Base-by-base conservation (phyloP, 768 basidiomycete genomes). In the Collybia sordida region DNA sequence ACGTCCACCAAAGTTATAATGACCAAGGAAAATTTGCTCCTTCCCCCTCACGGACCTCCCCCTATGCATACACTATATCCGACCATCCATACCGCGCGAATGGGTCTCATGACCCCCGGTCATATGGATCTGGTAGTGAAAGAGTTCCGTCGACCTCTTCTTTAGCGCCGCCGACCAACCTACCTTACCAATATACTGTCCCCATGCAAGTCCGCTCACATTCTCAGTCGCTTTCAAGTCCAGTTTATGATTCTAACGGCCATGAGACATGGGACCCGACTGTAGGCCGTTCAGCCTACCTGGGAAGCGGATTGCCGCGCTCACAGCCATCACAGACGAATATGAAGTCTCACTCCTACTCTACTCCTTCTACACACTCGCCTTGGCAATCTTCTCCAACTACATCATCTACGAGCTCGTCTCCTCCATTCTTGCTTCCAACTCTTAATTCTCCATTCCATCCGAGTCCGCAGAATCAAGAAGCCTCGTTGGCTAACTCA, bases 401-500 rank as follows among this genome's bases (percentile, higher is more conserved):
- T 21, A 50, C 49, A 17, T 19, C 52, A 1, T 14, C 58, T 14
- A 44, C 46, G 24, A 59, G 54, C 39, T 38, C 58, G 1, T 63
- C 64, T 56, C 37, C 31, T 7, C 9, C 31, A 39, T 75, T 61
- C 58, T 37, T 56, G 44, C 77, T 85, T 60, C 77, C 79, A 36
- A 84, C 83, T 14, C 72, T 83, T 34, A 81, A 65, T 53, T 73
- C 81, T 7, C 77, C 83, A 9, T 85, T 82, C 66, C 81, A 73
- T 62, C 83, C 83, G 18, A 54, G 56, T 37, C 67, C 70, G 46
- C 61, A 62, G 42, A 62, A 67, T 49, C 31, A 67, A 6, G 65
- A 71, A 45, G 60, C 66, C 19, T 59, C 60, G 46, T 64, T 65
- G 50, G 57, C 64, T 50, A 66, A 69, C 49, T 50, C 69, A 15